These are phyloP conservation scores for Yamadazyma jaroonii DNA, from an alignment of 1,139 yeast genomes.

Conservation along the genomic window DNA sequence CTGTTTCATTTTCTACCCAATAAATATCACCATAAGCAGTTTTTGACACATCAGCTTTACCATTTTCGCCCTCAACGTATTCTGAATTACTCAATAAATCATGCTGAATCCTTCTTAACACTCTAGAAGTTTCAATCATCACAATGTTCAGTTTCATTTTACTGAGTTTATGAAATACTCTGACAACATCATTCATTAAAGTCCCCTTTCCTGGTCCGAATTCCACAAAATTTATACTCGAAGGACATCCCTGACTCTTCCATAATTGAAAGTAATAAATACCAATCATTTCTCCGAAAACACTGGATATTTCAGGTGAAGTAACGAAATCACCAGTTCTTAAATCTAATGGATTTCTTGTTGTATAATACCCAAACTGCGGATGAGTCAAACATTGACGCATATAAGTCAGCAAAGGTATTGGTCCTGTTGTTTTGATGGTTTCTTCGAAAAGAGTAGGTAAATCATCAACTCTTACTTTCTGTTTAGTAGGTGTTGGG, in stretches of 20 bases:
- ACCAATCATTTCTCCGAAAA: slow-evolving; percentile 85
- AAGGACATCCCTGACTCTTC: slow-evolving; percentile 55
- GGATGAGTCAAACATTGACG: slow-evolving; percentile 82
- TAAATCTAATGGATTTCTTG: slow-evolving; percentile 68
- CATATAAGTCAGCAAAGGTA: slow-evolving; percentile 73
- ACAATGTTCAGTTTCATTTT: slow-evolving; percentile 36
- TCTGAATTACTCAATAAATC: slow-evolving; percentile 37
- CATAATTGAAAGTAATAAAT: slow-evolving; percentile 67
- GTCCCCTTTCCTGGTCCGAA: slow-evolving; percentile 91
- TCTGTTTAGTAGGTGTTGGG: slow-evolving; percentile 24
- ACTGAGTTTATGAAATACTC: slow-evolving; percentile 42
- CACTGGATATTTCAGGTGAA: slow-evolving; percentile 83
- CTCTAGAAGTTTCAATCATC: slow-evolving; percentile 71
- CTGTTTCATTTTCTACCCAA: slow-evolving; percentile 75
- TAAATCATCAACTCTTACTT: slow-evolving; percentile 24
- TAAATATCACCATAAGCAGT: slow-evolving; percentile 57
- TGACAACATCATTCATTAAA: slow-evolving; percentile 62
- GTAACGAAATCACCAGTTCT: slow-evolving; percentile 74
- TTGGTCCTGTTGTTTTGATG: slow-evolving; percentile 73
- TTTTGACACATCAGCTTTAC: slow-evolving; percentile 26
- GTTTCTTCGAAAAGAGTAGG: slow-evolving; percentile 48
- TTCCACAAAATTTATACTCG: slow-evolving; percentile 58
- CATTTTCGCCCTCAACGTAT: slow-evolving; percentile 17
- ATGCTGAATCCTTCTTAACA: slow-evolving; percentile 59
- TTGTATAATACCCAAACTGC: slow-evolving; percentile 74